Evolutionary conservation across 345 rosid genomes (phyloP).

Genomic region (Crucihimalaya himalaica): DNA sequence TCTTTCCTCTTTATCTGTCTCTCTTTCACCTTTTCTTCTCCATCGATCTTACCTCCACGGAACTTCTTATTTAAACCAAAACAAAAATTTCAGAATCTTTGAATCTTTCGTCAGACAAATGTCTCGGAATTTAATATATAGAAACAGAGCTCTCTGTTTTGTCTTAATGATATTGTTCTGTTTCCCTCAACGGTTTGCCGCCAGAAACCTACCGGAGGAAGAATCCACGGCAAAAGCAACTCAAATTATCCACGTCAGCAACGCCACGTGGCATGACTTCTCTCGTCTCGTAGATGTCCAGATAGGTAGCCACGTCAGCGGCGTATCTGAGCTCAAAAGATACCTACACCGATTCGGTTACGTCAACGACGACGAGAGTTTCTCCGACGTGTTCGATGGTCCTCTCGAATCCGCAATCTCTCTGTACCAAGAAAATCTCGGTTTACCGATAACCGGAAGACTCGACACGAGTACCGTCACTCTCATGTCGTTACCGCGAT

Average conservation of each 20-base stretch:
- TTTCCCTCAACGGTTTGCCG: constrained; percentile 43
- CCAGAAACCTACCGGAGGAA: constrained; percentile 48
- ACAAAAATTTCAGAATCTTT: constrained; percentile 8
- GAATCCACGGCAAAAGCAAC: constrained; percentile 39
- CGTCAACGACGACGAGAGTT: constrained; percentile 39
- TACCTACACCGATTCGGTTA: constrained; percentile 88
- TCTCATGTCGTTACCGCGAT: constrained; percentile 66
- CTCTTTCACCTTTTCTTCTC: constrained; percentile 35
- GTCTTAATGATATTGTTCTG: constrained; percentile 28
- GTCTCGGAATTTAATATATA: constrained; percentile 45
- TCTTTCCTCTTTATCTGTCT: constrained; percentile 27
- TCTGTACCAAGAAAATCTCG: constrained; percentile 61
- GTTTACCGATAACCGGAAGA: constrained; percentile 64
- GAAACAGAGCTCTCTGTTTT: constrained; percentile 33
- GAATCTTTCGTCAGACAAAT: constrained; percentile 31
- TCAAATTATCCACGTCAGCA: constrained; percentile 43
- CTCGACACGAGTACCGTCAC: constrained; percentile 68
- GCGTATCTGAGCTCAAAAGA: constrained; percentile 83
- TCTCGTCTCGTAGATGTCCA: constrained; percentile 65
- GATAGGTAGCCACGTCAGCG: constrained; percentile 62
- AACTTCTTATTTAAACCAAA: constrained; percentile 19
- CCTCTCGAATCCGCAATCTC: constrained; percentile 58
- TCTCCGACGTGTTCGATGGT: constrained; percentile 65
- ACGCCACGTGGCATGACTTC: constrained; percentile 77
- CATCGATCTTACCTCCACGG: constrained; percentile 23